These are phyloP conservation scores for Stephania japonica DNA, from an alignment of 164 flowering plant species.

Conservation along the genomic window DNA sequence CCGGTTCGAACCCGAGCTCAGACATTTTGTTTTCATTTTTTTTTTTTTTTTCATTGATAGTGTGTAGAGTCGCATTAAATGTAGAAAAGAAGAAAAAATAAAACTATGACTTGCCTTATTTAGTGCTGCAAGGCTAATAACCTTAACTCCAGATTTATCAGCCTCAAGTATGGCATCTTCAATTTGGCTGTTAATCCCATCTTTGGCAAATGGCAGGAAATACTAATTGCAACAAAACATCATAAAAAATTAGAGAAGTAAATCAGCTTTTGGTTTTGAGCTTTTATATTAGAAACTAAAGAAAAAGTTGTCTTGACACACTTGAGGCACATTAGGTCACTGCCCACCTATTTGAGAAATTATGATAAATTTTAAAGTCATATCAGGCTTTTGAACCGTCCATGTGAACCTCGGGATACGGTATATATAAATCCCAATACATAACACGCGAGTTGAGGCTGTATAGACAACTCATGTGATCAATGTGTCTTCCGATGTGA, in stretches of 20 bases:
- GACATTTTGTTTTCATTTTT: slow-evolving; percentile 8
- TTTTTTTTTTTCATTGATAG: background rate
- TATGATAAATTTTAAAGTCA: too few relatives aligned
- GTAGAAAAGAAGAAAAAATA: background rate
- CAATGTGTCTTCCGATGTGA: too few relatives aligned
- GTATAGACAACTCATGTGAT: too few relatives aligned
- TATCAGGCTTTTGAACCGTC: too few relatives aligned
- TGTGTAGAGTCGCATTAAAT: too few relatives aligned
- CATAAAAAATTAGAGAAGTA: background rate
- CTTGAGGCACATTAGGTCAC: too few relatives aligned
- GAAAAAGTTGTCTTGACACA: too few relatives aligned
- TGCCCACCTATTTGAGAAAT: too few relatives aligned
- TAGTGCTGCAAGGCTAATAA: slow-evolving; percentile 89
- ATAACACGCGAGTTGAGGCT: too few relatives aligned
- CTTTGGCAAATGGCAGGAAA: slow-evolving; percentile 74
- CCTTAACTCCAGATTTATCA: slow-evolving; percentile 75
- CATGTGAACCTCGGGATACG: too few relatives aligned
- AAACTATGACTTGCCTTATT: slow-evolving; percentile 52
- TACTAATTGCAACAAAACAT: slow-evolving; percentile 39
- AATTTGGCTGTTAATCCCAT: slow-evolving; percentile 73
- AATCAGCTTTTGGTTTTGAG: background rate
- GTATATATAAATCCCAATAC: too few relatives aligned
- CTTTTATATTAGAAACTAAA: too few relatives aligned
- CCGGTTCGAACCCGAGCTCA: slow-evolving; percentile 63
- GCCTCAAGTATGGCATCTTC: slow-evolving; percentile 83